These are phyloP conservation scores for Raddia distichophylla DNA, from an alignment of 176 grass and related monocot genomes.

Conservation along the genomic window DNA sequence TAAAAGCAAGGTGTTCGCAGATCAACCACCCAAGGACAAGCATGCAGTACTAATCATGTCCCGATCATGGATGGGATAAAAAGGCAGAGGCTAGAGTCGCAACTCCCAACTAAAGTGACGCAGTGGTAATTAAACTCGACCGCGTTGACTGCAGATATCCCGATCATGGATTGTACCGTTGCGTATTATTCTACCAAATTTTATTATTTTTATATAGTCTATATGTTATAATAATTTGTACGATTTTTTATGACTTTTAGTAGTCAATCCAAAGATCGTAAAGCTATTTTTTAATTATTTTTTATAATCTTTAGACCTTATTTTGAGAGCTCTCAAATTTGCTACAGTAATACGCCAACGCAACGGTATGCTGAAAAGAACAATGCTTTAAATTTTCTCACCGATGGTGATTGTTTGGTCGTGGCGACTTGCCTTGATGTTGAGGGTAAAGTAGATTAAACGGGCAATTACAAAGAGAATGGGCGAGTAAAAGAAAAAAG, in stretches of 20 bases:
- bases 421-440: neutral
- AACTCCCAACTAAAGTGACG: neutral
- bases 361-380: no score
- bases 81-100: neutral
- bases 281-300: no score
- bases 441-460: neutral
- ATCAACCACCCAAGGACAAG: slow-evolving; percentile 51
- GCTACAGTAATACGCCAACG: no score
- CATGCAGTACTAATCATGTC: slow-evolving; percentile 4
- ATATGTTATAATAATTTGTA: no score
- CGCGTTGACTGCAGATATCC: slow-evolving; percentile 11
- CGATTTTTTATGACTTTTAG: no score
- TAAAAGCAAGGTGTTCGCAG: slow-evolving; percentile 46
- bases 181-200: no score
- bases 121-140: slow-evolving; percentile 3
- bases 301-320: no score
- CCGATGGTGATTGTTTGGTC: neutral
- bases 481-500: no score
- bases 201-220: no score
- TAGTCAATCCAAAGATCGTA: no score
- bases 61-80: slow-evolving; percentile 21
- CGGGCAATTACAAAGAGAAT: neutral
- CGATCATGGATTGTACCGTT: neutral
- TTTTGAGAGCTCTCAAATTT: no score
- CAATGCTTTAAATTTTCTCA: neutral